Evolutionary conservation across 192 early-diverging fungal species (phyloP).

Genomic region (Rhizophagus sp.): DNA sequence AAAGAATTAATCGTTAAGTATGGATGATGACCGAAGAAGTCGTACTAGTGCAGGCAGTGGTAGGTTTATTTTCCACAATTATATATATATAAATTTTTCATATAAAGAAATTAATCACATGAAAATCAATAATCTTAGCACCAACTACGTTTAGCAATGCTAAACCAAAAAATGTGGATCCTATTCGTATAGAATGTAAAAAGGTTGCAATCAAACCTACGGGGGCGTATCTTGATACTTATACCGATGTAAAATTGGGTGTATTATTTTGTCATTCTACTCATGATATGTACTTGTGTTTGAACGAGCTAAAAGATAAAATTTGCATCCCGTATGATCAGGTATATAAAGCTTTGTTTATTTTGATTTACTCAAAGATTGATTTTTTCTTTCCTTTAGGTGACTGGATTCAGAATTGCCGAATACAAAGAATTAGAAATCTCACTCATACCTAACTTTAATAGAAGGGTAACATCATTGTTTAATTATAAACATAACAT

Average conservation of each 20-base stretch:
- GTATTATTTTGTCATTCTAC: not conserved
- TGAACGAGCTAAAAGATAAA: slow-evolving; percentile 17
- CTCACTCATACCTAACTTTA: not conserved
- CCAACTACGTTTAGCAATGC: not conserved
- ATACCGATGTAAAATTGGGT: slow-evolving; percentile 20
- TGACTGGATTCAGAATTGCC: slow-evolving; percentile 17
- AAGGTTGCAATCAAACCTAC: slow-evolving; percentile 18
- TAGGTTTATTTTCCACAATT: not conserved
- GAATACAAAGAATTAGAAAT: slow-evolving; percentile 20
- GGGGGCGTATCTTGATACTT: slow-evolving; percentile 25
- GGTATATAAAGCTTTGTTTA: not conserved
- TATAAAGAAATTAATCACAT: not conserved
- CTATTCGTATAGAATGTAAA: slow-evolving; percentile 24
- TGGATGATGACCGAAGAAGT: not conserved
- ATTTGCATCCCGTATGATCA: not conserved
- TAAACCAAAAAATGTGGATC: not conserved
- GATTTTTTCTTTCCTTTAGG: slow-evolving; percentile 4
- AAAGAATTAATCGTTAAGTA: no score
- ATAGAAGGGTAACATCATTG: not conserved
- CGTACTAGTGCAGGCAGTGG: not conserved
- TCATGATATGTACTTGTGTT: not conserved
- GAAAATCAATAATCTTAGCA: not conserved
- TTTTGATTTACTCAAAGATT: not conserved
- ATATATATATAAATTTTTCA: not conserved
- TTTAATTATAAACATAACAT: not conserved